Conservation (phyloP, 2,329 filamentous ascomycete species). For the Trichoderma cornu-damae region DNA sequence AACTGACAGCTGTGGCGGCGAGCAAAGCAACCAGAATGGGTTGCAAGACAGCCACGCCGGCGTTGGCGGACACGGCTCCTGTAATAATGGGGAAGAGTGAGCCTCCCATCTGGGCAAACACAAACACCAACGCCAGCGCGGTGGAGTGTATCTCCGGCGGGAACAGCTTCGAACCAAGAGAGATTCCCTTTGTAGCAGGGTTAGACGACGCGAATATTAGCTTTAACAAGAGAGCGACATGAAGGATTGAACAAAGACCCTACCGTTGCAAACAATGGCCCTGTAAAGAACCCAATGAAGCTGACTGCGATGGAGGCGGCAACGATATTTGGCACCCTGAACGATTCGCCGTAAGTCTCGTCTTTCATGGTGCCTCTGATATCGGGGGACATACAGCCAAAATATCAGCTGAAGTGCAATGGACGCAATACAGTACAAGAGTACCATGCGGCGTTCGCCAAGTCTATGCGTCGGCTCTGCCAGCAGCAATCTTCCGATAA, state of each 20-base stretch:
- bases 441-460: constrained; percentile 54
- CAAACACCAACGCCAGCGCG: constrained; percentile 47
- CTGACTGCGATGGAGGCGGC: constrained; percentile 50
- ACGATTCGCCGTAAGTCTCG: not conserved
- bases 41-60: constrained; percentile 46
- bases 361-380: not conserved
- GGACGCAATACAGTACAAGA: constrained; percentile 48
- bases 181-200: constrained; percentile 43
- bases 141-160: constrained; percentile 33
- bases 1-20: constrained; percentile 41
- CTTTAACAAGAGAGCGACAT: too few relatives aligned
- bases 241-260: constrained; percentile 19
- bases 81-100: constrained; percentile 52
- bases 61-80: constrained; percentile 43
- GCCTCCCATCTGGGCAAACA: constrained; percentile 52
- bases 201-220: constrained; percentile 4
- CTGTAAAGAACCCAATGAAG: constrained; percentile 53
- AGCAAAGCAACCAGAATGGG: constrained; percentile 48
- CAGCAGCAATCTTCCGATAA: constrained; percentile 52
- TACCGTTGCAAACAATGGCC: constrained; percentile 54
- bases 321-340: constrained; percentile 41
- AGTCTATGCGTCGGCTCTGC: constrained; percentile 55
- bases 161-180: constrained; percentile 49
- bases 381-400: constrained; percentile 43
- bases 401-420: constrained; percentile 54